Evolutionary conservation across 495 filamentous ascomycete genomes (phyloP).

Genomic region (Jackrogersella multiformis): DNA sequence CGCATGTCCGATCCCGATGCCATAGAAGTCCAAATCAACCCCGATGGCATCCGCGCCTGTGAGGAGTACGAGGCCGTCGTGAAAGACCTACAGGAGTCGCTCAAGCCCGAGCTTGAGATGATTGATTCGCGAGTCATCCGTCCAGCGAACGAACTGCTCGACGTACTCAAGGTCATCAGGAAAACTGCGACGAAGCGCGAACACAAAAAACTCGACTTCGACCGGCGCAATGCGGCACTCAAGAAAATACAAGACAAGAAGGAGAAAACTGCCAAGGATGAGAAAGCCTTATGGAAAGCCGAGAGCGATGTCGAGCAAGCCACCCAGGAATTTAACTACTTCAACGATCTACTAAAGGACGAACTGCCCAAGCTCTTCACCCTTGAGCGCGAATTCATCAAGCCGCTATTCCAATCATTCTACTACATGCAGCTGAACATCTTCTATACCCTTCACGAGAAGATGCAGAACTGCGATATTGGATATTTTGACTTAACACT

Average conservation of each 20-base stretch:
- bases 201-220: slow-evolving; percentile 97
- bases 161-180: slow-evolving; percentile 92
- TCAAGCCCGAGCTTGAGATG: slow-evolving; percentile 95
- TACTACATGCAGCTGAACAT: slow-evolving; percentile 99
- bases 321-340: slow-evolving; percentile 95
- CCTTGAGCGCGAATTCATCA: slow-evolving; percentile 97
- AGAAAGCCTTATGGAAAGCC: slow-evolving; percentile 95
- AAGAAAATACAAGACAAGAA: slow-evolving; percentile 99
- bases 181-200: slow-evolving; percentile 90
- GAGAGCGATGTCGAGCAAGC: slow-evolving; percentile 91
- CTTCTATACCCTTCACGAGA: slow-evolving; percentile 98
- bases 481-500: slow-evolving; percentile 94
- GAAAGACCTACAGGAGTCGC: slow-evolving; percentile 84
- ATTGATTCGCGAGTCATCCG: slow-evolving; percentile 91
- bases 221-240: slow-evolving; percentile 79
- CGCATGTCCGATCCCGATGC: slow-evolving; percentile 93
- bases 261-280: slow-evolving; percentile 94
- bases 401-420: slow-evolving; percentile 96
- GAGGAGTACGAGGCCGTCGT: slow-evolving; percentile 96
- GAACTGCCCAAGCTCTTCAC: slow-evolving; percentile 92
- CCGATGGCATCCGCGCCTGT: slow-evolving; percentile 94
- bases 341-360: slow-evolving; percentile 94
- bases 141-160: slow-evolving; percentile 93
- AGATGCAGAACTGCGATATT: slow-evolving; percentile 96
- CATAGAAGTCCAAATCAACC: slow-evolving; percentile 80